Percentiles rank a stretch among this genome's conserved stretches.
Evolutionary conservation across 2,329 filamentous ascomycete species (phyloP).

Genomic region (Pseudogymnoascus sp.): DNA sequence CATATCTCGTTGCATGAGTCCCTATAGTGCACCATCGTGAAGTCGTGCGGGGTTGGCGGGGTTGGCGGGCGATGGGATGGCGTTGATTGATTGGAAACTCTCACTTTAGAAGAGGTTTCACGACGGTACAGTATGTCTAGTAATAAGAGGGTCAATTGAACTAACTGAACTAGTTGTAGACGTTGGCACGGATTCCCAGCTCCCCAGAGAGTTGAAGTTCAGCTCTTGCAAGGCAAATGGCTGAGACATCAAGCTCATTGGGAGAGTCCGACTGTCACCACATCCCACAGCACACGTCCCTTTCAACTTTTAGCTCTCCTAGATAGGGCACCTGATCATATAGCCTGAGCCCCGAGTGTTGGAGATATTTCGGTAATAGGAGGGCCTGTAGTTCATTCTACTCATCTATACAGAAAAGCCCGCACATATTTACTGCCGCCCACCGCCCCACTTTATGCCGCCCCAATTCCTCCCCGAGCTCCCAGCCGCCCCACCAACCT

Average conservation of each 20-base stretch:
- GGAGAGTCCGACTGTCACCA: neutral
- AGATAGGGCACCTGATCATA: too few relatives aligned
- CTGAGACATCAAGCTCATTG: neutral
- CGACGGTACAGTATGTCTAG: neutral
- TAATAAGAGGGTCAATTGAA: neutral
- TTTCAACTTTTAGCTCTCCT: neutral
- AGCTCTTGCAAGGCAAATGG: neutral
- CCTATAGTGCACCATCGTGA: neutral
- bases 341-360: neutral
- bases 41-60: neutral
- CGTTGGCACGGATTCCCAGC: neutral
- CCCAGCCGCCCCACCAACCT: neutral
- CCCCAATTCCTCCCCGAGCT: neutral
- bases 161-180: neutral
- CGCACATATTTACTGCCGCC: neutral
- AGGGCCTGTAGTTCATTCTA: too few relatives aligned
- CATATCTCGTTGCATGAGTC: neutral
- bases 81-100: neutral
- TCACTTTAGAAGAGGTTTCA: neutral
- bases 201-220: neutral
- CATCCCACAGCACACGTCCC: neutral
- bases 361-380: neutral
- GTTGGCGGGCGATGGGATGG: neutral
- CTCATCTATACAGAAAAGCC: neutral
- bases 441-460: neutral